These are phyloP conservation scores for Schwanniomyces vanrijiae DNA, from an alignment of 805 yeast species.

Conservation along the genomic window DNA sequence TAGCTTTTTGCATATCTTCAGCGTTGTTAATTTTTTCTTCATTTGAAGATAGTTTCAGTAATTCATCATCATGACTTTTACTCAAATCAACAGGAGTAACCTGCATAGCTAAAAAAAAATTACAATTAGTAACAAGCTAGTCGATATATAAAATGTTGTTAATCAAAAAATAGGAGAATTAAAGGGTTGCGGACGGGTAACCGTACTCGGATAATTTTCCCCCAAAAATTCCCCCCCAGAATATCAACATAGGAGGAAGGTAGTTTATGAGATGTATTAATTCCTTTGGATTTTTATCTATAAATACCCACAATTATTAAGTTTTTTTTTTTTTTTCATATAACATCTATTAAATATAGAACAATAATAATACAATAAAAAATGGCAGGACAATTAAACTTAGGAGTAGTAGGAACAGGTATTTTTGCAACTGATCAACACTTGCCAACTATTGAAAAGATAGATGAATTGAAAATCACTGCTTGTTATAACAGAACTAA, in stretches of 20 bases:
- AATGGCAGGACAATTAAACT: slow-evolving; percentile 35
- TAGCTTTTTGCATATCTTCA: neutral
- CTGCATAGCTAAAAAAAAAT: neutral
- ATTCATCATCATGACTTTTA: slow-evolving; percentile 9
- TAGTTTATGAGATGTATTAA: neutral
- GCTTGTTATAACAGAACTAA: slow-evolving; percentile 84
- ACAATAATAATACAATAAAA: neutral
- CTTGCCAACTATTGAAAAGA: slow-evolving; percentile 65
- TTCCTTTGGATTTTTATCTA: neutral
- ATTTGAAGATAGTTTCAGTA: neutral
- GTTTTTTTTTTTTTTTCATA: neutral
- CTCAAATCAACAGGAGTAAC: slow-evolving; percentile 5
- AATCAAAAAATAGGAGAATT: neutral
- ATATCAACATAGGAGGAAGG: neutral
- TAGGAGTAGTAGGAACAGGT: slow-evolving; percentile 78
- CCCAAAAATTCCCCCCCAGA: neutral
- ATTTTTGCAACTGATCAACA: slow-evolving; percentile 87
- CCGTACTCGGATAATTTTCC: neutral
- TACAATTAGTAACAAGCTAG: neutral
- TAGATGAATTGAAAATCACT: slow-evolving; percentile 52
- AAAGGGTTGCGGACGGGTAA: neutral
- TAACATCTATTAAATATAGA: neutral
- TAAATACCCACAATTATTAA: neutral
- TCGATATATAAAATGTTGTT: neutral
- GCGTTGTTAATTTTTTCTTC: neutral